Evolutionary conservation across 2,329 filamentous ascomycete species (phyloP), one percentile per base, ranked within the genome.

Genomic region (Curvularia lunata): DNA sequence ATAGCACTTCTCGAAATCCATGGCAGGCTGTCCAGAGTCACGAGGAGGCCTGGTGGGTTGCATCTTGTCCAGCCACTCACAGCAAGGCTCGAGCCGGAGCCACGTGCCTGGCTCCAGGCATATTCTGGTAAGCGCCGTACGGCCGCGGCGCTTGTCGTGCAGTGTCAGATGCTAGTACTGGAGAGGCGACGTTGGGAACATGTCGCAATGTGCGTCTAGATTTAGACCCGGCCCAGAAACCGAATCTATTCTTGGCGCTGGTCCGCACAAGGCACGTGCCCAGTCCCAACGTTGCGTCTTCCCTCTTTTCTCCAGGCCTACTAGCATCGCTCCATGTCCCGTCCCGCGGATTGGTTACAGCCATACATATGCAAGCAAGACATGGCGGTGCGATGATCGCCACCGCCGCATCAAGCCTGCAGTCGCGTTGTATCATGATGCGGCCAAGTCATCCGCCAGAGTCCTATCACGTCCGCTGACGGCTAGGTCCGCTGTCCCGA

Each of bases 371-470:
- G 42, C 48, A 42, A 27, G 47, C 18, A 42, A 47, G 28, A 13
- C 13, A 40, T 37, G 49, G 42, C 34, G 28, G 40, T 48, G 43
- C 52, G 45, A 56, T 38, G 52, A 54, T 58, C 47, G 61, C 58
- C 61, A 57, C 52, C 37, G 40, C 42, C 41, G 56, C 57, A 59
- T 61, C 51, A 56, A 50, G 56, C 47, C 27, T 48, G 57, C 64
- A 70, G 64, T 69, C 49, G 71, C 66, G 68, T 49, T 72, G 69
- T 70, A 70, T 65, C 59, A 56, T 48, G 43, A 52, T 58, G 58
- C 65, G 59, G 65, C 64, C 61, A 47, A 53, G 54, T 51, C 60
- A 55, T 54, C 58, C 54, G 55, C 54, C 58, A 45, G 37, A 55
- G 56, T 58, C 58, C 60, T 50, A 63, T 61, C 50, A 49, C 41